These are phyloP conservation scores for Trypanosoma avium DNA, from an alignment of 208 protist species.

Conservation along the genomic window DNA sequence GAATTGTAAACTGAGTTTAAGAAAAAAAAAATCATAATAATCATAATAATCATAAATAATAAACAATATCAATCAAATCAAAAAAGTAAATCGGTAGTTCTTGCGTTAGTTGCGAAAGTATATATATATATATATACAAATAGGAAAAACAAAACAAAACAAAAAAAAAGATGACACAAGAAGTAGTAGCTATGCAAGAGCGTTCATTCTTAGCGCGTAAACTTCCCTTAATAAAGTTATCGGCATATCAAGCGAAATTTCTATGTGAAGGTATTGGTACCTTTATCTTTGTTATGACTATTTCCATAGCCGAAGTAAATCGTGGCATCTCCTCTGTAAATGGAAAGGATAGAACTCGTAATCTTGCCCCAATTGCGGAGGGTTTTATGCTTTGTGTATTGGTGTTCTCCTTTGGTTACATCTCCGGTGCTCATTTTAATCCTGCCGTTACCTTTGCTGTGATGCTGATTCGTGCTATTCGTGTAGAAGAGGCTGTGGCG, in stretches of 20 bases:
- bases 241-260: slow-evolving; percentile 57
- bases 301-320: slow-evolving; percentile 77
- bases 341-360: slow-evolving; percentile 61
- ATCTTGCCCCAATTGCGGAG: slow-evolving; percentile 77
- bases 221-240: slow-evolving; percentile 54
- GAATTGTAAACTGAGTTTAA: too few relatives aligned
- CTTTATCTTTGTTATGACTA: slow-evolving; percentile 75
- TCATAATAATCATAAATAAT: too few relatives aligned
- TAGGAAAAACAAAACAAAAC: too few relatives aligned
- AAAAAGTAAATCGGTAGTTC: too few relatives aligned
- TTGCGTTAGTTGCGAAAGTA: too few relatives aligned
- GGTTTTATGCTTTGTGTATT: slow-evolving; percentile 78
- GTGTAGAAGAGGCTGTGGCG: slow-evolving; percentile 67
- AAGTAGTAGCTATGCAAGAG: slow-evolving; percentile 11
- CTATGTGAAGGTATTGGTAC: slow-evolving; percentile 72
- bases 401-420: slow-evolving; percentile 86
- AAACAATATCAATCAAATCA: too few relatives aligned
- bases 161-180: background rate
- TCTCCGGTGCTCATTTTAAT: slow-evolving; percentile 84
- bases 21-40: too few relatives aligned
- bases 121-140: too few relatives aligned
- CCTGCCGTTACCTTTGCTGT: slow-evolving; percentile 75
- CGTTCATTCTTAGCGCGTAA: slow-evolving; percentile 38
- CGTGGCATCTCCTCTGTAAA: slow-evolving; percentile 64
- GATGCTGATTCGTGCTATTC: slow-evolving; percentile 64